Evolutionary conservation across 2,329 filamentous ascomycete species (phyloP), one percentile per base, ranked within the genome.

Genomic region (Aaosphaeria pasadenensis): DNA sequence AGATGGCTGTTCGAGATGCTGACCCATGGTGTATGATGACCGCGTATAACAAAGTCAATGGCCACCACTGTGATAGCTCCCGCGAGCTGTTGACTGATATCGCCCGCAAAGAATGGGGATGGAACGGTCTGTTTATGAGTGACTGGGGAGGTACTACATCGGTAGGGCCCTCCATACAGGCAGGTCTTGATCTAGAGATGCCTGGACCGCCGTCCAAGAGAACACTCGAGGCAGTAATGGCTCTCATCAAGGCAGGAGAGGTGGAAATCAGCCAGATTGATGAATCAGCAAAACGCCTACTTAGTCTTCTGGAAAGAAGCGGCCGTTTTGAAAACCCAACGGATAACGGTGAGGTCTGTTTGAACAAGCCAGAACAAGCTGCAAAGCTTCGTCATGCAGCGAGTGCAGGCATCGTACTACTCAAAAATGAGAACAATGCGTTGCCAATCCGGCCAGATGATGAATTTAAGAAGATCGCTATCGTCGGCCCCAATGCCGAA

Each of bases 41-140:
- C 33, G 80, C 87, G 0, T 91, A 90, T 63, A 83, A 87, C 60
- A 83, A 85, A 54, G 84, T 89, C 56, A 88, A 91, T 55, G 87
- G 86, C 5, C 74, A 84, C 11, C 85, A 88, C 6, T 77, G 81
- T 1, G 81, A 88, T 48, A 79, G 86, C 2, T 80, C 87, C 64
- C 75, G 79, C 36, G 81, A 85, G 48, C 74, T 85, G 1, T 72
- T 90, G n/a, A 87, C 84, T 47, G 60, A 68, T 38, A 85, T 90
- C 31, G 71, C 90, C n/a, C 76, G 87, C 47, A 78, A 79, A 2
- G 83, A 89, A 62, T 90, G 86, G 87, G 84, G 82, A 1, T 90
- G 85, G 60, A 75, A 88, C 42, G 87, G 86, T 60, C 86, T 79
- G 38, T 79, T 85, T 0, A 83, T 79, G 56, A 82, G 77, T 41